phyloP scores from a whole-genome alignment of 225 moss, liverwort and hornwort species.

The Anthoceros angustus region DNA sequence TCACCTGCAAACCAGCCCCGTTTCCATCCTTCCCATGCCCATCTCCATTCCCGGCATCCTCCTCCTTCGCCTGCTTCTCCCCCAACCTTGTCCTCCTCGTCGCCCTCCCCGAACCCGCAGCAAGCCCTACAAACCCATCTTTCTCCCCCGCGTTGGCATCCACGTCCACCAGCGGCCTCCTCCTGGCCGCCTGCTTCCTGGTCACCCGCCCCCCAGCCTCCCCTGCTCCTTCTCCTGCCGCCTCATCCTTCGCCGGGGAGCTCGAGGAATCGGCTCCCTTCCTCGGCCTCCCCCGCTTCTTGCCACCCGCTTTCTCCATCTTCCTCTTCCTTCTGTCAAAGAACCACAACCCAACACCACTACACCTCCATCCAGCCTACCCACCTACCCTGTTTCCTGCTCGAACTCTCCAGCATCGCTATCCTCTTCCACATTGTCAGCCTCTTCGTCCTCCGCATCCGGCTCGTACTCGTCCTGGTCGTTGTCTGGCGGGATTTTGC shows the following conservation, averaged over 20 bases:
- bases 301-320: background rate
- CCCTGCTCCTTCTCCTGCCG: background rate
- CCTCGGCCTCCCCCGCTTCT: background rate
- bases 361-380: background rate
- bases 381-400: constrained; percentile 3
- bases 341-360: background rate
- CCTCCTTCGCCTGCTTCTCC: background rate
- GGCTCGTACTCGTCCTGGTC: constrained; percentile 84
- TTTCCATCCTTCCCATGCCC: background rate
- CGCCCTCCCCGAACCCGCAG: background rate
- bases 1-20: background rate
- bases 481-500: constrained; percentile 70
- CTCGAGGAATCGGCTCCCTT: background rate
- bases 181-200: background rate
- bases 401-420: constrained; percentile 37
- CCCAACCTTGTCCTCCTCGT: background rate
- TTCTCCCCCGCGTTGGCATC: background rate
- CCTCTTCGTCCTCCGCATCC: constrained; percentile 84
- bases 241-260: background rate
- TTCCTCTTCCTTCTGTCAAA: background rate
- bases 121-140: background rate
- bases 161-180: background rate
- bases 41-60: background rate
- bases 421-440: constrained; percentile 72
- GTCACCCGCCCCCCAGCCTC: background rate